Conservation (phyloP, 148 eudicot species). For the Oxyria digyna region DNA sequence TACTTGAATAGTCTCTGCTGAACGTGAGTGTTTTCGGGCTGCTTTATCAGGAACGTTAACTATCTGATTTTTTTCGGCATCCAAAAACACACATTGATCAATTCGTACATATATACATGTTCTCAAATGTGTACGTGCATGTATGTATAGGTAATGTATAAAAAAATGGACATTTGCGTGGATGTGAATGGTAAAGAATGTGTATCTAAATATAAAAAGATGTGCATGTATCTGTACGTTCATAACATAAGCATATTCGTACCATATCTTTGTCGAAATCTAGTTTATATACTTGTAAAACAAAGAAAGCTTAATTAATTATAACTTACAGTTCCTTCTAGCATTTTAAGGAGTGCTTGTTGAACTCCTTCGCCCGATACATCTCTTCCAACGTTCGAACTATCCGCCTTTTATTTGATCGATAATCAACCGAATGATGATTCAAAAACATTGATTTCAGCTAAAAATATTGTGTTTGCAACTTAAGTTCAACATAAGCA, state of each 20-base stretch:
- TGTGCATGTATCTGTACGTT: too few relatives aligned
- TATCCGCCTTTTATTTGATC: conserved; percentile 19
- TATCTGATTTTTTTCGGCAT: conserved; percentile 23
- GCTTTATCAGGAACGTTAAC: conserved; percentile 53
- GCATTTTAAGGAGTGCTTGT: conserved; percentile 33
- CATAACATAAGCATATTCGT: too few relatives aligned
- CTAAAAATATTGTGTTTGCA: not conserved
- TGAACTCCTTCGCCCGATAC: conserved; percentile 43
- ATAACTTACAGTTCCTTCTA: conserved; percentile 35
- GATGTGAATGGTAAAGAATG: too few relatives aligned
- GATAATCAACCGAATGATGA: not conserved
- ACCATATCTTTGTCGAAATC: too few relatives aligned
- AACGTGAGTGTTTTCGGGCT: conserved; percentile 36
- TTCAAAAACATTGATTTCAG: not conserved
- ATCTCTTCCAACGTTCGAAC: conserved; percentile 28
- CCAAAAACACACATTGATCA: not conserved
- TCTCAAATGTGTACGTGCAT: too few relatives aligned
- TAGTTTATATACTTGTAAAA: not conserved
- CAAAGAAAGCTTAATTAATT: not conserved
- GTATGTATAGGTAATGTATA: too few relatives aligned
- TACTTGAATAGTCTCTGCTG: conserved; percentile 40
- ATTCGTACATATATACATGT: not conserved
- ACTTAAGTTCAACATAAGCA: not conserved
- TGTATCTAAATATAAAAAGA: too few relatives aligned
- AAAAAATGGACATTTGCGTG: too few relatives aligned